phyloP scores from a whole-genome alignment of 345 rosid genomes.

The Dimocarpus longan region DNA sequence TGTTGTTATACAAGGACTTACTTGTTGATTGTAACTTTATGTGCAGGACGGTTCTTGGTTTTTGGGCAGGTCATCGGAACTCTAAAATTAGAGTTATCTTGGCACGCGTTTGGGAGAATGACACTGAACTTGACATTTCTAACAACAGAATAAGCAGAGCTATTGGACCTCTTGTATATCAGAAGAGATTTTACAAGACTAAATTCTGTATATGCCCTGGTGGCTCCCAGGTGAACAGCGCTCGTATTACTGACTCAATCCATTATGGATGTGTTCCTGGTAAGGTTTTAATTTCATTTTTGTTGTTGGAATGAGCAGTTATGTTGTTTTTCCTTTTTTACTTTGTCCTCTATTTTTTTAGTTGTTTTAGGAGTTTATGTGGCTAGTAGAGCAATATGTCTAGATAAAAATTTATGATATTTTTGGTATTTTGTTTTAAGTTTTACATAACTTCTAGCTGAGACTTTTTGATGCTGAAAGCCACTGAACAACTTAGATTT shows the following conservation, averaged over 20 bases:
- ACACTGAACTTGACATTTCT: slow-evolving; percentile 83
- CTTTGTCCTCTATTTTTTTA: background rate
- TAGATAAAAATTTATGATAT: background rate
- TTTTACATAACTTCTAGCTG: background rate
- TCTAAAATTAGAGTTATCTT: slow-evolving; percentile 93
- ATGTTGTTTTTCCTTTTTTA: background rate
- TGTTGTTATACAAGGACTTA: background rate
- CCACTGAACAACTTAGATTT: background rate
- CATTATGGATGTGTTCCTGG: slow-evolving; percentile 99
- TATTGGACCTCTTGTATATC: slow-evolving; percentile 76
- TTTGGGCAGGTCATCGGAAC: slow-evolving; percentile 98
- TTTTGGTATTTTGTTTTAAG: slow-evolving; percentile 1
- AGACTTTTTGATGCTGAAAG: background rate
- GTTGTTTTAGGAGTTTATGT: background rate
- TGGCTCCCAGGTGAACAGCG: slow-evolving; percentile 97
- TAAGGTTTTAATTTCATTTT: slow-evolving; percentile 29
- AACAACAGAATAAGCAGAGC: slow-evolving; percentile 92
- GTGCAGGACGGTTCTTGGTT: slow-evolving; percentile 87
- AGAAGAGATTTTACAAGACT: slow-evolving; percentile 85
- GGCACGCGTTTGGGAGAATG: slow-evolving; percentile 96
- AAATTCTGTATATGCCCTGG: slow-evolving; percentile 98
- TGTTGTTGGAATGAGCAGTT: background rate
- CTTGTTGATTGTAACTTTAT: slow-evolving; percentile 1
- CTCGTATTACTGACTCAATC: slow-evolving; percentile 94
- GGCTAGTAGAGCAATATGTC: background rate